Base-by-base conservation (phyloP, 352 stramenopile genomes). In the Phytophthora gonapodyides region DNA sequence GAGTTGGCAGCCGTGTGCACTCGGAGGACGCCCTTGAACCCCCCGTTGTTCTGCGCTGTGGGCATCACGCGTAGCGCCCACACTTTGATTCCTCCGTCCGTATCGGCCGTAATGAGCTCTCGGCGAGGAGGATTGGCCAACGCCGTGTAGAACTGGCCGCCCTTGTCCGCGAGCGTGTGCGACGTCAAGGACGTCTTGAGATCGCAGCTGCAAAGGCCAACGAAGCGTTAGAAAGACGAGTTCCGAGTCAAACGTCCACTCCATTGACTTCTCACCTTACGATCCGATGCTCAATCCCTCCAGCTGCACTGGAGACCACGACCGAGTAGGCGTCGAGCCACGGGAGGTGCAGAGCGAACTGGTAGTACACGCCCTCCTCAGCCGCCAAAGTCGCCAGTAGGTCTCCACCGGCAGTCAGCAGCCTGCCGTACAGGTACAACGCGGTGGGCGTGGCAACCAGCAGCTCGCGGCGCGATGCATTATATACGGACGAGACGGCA, bases 251-350 rank as follows among this genome's bases (percentile, higher is more conserved):
- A 40, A 15, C 35, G n/a, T 27, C 24, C 3, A 24, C 27, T 31
- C 27, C 27, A 8, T 43, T 44, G n/a, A 7, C 7, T 2, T 1
- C 60, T 53, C 55, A 84, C 78, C 69, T 81, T 16, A 87, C 57
- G 49, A 85, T 69, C 17, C 63, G 68, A 52, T 85, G 71, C 31
- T 83, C 65, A 15, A 79, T 51, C 41, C 56, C 61, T 2, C 76
- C 71, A 30, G 57, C 67, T 46, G 17, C 17, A 37, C 66, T 63
- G 3, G 12, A 34, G 27, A 66, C 65, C 24, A 82, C 53, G 16
- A 84, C 68, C 1, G 73, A 75, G 49, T 84, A 87, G 7, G 50
- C 64, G 19, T 84, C 63, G 15, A 87, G 41, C 78, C 78, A 87
- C 8, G 73, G 49, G n/a, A 87, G 45, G 30, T 68, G 52, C 3